Conservation (phyloP, 2,329 filamentous ascomycete genomes). For the Pseudocercospora ulei region DNA sequence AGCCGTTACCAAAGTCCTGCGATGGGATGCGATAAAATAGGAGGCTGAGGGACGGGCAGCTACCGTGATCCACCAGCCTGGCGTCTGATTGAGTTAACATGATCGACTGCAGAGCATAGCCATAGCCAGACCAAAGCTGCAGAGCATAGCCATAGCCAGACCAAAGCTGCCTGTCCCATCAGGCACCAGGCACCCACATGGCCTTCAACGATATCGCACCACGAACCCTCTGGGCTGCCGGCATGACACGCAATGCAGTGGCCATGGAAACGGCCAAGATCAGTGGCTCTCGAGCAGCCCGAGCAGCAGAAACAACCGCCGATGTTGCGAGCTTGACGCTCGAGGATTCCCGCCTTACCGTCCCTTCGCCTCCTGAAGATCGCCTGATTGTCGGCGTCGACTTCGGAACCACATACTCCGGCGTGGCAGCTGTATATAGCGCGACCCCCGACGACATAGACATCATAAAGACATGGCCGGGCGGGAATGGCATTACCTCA, state of each 20-base stretch:
- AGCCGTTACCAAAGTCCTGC: conserved; percentile 8
- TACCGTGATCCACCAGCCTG: conserved; percentile 3
- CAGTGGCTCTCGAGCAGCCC: conserved; percentile 13
- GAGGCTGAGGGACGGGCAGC: conserved; percentile 6
- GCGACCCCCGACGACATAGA: conserved; percentile 65
- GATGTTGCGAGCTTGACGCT: conserved; percentile 12
- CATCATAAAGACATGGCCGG: conserved; percentile 76
- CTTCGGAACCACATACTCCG: conserved; percentile 76
- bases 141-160: too few relatives aligned
- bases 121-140: too few relatives aligned
- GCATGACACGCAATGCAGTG: conserved; percentile 21
- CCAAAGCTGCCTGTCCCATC: not conserved
- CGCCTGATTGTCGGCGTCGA: conserved; percentile 68
- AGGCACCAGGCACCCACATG: conserved; percentile 4
- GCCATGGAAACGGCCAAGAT: conserved; percentile 12
- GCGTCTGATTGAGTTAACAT: conserved; percentile 6
- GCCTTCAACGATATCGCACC: conserved; percentile 8
- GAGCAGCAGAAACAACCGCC: not conserved
- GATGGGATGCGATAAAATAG: conserved; percentile 5
- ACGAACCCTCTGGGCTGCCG: conserved; percentile 2
- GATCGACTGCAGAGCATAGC: conserved; percentile 2
- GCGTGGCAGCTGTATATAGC: conserved; percentile 45
- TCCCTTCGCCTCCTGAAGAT: conserved; percentile 36
- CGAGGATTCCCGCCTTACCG: conserved; percentile 10
- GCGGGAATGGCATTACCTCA: conserved; percentile 74